Evolutionary conservation across 768 basidiomycete genomes (phyloP).

Genomic region (Kondoa malvinella): DNA sequence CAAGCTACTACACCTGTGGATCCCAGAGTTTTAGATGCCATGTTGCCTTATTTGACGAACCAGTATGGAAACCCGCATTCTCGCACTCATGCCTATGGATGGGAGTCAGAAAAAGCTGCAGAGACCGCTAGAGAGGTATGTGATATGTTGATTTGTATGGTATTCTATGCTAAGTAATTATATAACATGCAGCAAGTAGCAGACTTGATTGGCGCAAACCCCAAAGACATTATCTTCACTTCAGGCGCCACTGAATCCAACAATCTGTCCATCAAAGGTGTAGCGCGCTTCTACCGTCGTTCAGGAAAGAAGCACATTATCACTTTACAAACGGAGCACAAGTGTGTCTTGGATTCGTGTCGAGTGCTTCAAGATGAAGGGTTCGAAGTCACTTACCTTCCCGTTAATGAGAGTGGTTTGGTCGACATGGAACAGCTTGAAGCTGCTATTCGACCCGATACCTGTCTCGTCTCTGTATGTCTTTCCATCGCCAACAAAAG

Average conservation of each 20-base stretch:
- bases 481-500: neutral
- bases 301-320: constrained; percentile 52
- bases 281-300: constrained; percentile 62
- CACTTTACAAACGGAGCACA: constrained; percentile 54
- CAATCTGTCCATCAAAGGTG: constrained; percentile 93
- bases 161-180: neutral
- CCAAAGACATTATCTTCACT: constrained; percentile 93
- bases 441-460: constrained; percentile 69
- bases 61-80: constrained; percentile 97
- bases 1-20: constrained; percentile 96
- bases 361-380: constrained; percentile 88
- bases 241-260: constrained; percentile 96
- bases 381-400: constrained; percentile 94
- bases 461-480: constrained; percentile 55
- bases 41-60: constrained; percentile 88
- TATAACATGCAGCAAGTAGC: constrained; percentile 52
- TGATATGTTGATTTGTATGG: constrained; percentile 7
- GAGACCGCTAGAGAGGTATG: constrained; percentile 72
- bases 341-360: constrained; percentile 96
- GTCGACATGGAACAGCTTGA: constrained; percentile 63
- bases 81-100: constrained; percentile 95
- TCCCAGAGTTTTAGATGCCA: constrained; percentile 86
- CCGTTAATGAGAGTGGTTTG: constrained; percentile 70
- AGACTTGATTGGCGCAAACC: constrained; percentile 75
- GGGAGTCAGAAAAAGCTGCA: constrained; percentile 92